These are phyloP conservation scores for Colletotrichum sp. DNA, from an alignment of 2,329 filamentous ascomycete species.

Conservation along the genomic window DNA sequence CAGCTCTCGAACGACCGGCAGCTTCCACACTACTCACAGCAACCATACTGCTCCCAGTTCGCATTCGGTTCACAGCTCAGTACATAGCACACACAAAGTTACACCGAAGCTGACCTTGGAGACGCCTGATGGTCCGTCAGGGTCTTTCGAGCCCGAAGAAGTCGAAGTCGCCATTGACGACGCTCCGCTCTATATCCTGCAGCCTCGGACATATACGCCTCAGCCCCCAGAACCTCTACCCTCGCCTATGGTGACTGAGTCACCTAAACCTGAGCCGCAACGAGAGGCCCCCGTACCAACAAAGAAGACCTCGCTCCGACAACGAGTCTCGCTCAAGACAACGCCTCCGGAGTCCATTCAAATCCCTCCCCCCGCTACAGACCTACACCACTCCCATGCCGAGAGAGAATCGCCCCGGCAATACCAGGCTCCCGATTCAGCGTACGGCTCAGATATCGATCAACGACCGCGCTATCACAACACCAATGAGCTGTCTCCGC, in stretches of 20 bases:
- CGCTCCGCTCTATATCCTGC: constrained; percentile 55
- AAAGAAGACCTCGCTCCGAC: constrained; percentile 49
- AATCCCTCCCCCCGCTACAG: constrained; percentile 49
- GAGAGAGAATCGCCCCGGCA: neutral
- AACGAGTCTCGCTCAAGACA: constrained; percentile 59
- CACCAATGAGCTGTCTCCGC: constrained; percentile 38
- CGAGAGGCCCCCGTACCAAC: constrained; percentile 33
- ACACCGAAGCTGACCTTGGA: constrained; percentile 16
- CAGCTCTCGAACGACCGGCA: neutral
- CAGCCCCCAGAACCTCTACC: constrained; percentile 51
- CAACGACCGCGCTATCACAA: constrained; percentile 27
- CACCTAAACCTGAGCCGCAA: constrained; percentile 17
- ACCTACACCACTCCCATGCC: constrained; percentile 34
- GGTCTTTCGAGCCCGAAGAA: neutral
- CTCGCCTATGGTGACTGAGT: constrained; percentile 46
- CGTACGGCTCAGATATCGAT: constrained; percentile 54
- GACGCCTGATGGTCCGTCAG: constrained; percentile 5
- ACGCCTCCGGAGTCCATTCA: constrained; percentile 58
- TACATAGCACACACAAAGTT: neutral
- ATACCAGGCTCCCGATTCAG: constrained; percentile 44
- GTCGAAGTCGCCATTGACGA: constrained; percentile 31
- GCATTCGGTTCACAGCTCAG: neutral
- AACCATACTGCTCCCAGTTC: neutral
- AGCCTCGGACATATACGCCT: constrained; percentile 64
- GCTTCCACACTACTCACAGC: constrained; percentile 1